Evolutionary conservation across 106 monocot genomes (phyloP).

Genomic region (Acanthochlamys bracteata): DNA sequence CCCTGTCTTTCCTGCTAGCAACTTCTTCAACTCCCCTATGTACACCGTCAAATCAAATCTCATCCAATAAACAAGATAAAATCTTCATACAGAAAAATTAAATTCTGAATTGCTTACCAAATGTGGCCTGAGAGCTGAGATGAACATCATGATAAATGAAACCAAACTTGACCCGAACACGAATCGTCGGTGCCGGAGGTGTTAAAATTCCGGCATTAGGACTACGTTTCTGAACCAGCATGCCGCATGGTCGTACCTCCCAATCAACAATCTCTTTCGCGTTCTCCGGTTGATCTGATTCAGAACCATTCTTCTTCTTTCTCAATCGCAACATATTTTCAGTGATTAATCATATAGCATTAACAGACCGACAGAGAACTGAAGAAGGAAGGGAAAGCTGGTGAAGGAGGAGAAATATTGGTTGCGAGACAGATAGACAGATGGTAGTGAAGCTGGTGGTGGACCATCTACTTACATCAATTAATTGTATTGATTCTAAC

Average conservation of each 20-base stretch:
- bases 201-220: constrained; percentile 16
- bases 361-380: too few relatives aligned
- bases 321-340: too few relatives aligned
- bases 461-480: too few relatives aligned
- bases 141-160: constrained; percentile 63
- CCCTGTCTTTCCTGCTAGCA: constrained; percentile 41
- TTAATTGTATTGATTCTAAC: too few relatives aligned
- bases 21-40: constrained; percentile 74
- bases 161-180: constrained; percentile 71
- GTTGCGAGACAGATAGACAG: too few relatives aligned
- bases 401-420: too few relatives aligned
- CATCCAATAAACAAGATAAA: background rate
- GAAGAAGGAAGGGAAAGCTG: too few relatives aligned
- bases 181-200: constrained; percentile 46
- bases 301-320: too few relatives aligned
- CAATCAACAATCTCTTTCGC: constrained; percentile 32
- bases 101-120: constrained; percentile 36
- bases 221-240: constrained; percentile 84
- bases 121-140: constrained; percentile 69
- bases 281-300: background rate
- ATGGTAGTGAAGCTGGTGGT: too few relatives aligned
- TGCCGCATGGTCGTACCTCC: constrained; percentile 83
- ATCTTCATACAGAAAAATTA: background rate
- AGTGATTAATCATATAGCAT: too few relatives aligned
- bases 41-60: background rate